These are phyloP conservation scores for Saksenaea vasiformis DNA, from an alignment of 371 early-diverging fungal genomes.

Conservation along the genomic window DNA sequence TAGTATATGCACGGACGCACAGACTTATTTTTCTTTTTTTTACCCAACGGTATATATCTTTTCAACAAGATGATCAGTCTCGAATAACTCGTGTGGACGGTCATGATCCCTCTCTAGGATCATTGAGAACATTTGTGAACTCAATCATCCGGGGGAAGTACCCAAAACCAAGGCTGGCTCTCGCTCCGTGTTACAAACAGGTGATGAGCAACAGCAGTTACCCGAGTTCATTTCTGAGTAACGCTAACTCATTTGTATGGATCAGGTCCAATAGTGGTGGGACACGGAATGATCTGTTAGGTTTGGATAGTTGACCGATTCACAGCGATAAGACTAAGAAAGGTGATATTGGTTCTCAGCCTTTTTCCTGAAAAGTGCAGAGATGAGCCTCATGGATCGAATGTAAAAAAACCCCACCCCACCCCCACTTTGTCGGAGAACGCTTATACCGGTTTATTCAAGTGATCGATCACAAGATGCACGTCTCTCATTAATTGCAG, in stretches of 20 bases:
- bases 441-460: too few species aligned
- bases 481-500: slow-evolving; percentile 14
- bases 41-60: too few species aligned
- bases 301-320: slow-evolving; percentile 15
- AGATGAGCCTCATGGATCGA: too few species aligned
- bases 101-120: slow-evolving; percentile 60
- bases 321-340: slow-evolving; percentile 11
- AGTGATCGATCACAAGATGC: too few species aligned
- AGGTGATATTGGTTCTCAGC: slow-evolving; percentile 15
- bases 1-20: too few species aligned
- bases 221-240: slow-evolving; percentile 21
- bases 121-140: slow-evolving; percentile 72
- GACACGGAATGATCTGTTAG: slow-evolving; percentile 15
- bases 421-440: too few species aligned
- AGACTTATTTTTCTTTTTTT: too few species aligned
- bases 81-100: too few species aligned
- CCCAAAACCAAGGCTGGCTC: slow-evolving; percentile 26
- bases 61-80: too few species aligned
- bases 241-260: slow-evolving; percentile 22
- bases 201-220: slow-evolving; percentile 7
- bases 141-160: slow-evolving; percentile 70
- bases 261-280: slow-evolving; percentile 16
- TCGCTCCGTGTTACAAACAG: slow-evolving; percentile 13
- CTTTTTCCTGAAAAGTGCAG: slow-evolving; percentile 22
- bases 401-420: too few species aligned